These are phyloP conservation scores for Tulasnella sp. DNA, from an alignment of 768 basidiomycete species.

Conservation along the genomic window DNA sequence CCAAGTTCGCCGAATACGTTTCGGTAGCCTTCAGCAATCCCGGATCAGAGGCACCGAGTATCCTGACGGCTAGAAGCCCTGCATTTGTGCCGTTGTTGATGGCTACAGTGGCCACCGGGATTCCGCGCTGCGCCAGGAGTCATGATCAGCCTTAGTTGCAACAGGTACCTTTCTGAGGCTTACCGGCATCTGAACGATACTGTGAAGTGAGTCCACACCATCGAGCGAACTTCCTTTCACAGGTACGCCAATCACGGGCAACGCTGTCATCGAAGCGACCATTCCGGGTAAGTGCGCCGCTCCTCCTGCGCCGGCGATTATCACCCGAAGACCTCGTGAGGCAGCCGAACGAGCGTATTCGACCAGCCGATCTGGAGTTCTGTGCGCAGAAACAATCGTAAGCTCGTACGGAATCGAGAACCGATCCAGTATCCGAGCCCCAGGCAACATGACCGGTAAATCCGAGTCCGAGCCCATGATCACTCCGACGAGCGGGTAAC, in stretches of 20 bases:
- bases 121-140: conserved; percentile 58
- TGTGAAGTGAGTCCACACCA: conserved; percentile 93
- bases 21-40: conserved; percentile 55
- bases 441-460: conserved; percentile 84
- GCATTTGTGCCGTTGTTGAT: conserved; percentile 95
- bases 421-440: conserved; percentile 66
- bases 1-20: conserved; percentile 53
- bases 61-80: conserved; percentile 79
- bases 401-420: conserved; percentile 85
- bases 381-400: conserved; percentile 92
- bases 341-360: conserved; percentile 68
- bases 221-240: conserved; percentile 90
- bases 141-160: background rate
- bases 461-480: conserved; percentile 99
- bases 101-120: conserved; percentile 94
- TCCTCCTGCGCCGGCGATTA: conserved; percentile 97
- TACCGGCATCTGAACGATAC: conserved; percentile 99
- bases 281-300: conserved; percentile 97
- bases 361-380: conserved; percentile 79
- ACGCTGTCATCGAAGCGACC: conserved; percentile 87
- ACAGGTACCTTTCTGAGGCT: conserved; percentile 25
- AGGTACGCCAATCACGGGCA: conserved; percentile 94
- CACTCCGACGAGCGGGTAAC: conserved; percentile 71
- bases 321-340: conserved; percentile 37
- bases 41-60: conserved; percentile 65